Conservation (phyloP, 2,329 filamentous ascomycete genomes). For the Diaporthe sp. region DNA sequence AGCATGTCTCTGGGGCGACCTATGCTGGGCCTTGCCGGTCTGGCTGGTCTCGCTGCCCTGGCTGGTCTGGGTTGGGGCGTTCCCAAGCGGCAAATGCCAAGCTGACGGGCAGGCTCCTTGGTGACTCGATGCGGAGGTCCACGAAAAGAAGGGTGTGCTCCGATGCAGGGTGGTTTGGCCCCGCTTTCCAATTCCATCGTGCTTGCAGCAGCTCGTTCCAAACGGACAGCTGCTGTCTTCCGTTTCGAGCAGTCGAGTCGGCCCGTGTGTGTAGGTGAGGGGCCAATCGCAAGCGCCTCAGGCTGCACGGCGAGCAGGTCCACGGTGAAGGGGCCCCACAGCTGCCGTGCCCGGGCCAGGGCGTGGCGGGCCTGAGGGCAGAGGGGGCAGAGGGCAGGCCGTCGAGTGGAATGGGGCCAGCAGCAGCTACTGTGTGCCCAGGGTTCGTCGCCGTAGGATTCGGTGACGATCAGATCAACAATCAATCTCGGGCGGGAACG, state of each 20-base stretch:
- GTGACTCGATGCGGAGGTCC: slow-evolving; percentile 20
- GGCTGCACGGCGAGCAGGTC: neutral
- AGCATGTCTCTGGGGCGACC: slow-evolving; percentile 14
- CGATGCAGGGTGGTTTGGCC: slow-evolving; percentile 20
- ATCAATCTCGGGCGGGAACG: slow-evolving; percentile 31
- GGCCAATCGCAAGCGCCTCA: slow-evolving; percentile 5
- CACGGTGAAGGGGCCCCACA: neutral
- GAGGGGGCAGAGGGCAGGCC: neutral
- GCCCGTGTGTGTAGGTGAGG: slow-evolving; percentile 2
- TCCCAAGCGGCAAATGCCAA: slow-evolving; percentile 24
- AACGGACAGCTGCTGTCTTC: neutral
- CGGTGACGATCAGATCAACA: slow-evolving; percentile 9
- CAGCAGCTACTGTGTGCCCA: neutral
- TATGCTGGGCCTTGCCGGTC: neutral
- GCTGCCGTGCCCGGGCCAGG: neutral
- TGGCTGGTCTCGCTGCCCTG: neutral
- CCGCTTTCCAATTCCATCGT: slow-evolving; percentile 26
- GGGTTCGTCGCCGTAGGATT: neutral
- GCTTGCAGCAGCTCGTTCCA: slow-evolving; percentile 9
- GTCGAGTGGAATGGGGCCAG: neutral
- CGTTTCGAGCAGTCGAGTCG: slow-evolving; percentile 12
- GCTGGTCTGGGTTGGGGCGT: neutral
- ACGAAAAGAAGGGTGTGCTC: slow-evolving; percentile 22
- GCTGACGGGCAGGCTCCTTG: neutral
- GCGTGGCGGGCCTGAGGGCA: neutral